Base-by-base conservation (phyloP, 129 eudicot species). In the Deinandra increscens region DNA sequence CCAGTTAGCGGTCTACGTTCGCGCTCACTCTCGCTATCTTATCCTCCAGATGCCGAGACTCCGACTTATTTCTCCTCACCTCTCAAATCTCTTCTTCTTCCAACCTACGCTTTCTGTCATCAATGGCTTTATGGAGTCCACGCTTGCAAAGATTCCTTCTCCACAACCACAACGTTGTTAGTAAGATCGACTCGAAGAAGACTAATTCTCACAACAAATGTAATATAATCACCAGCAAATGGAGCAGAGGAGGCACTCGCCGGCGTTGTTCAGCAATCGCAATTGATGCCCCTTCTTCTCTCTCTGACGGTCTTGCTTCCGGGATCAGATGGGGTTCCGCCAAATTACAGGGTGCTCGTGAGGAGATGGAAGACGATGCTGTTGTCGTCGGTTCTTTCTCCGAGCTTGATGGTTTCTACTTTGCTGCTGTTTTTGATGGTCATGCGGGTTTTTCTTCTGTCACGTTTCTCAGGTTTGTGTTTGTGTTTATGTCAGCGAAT, bases 321-420 rank as follows among this genome's bases (percentile, higher is more conserved):
- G 85, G 95, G 23, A 84, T 92, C 75, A 72, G 85, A 78, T 93
- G 97, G 99, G 99, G 99, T 0, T 79, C 87, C 13, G 80, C 91
- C 13, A 80, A 83, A 60, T 60, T 89, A 53, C 96, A 93, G 74
- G 99, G 99, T 44, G 88, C 86, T 9, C 91, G 97, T 6, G 96
- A 94, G 38, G 99, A 94, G 78, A 94, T 94, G 99, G 97, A 94
- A 75, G 99, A 94, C 44, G 99, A 89, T 82, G 83, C 76, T 67
- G 82, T 93, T 6, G 76, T 94, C 70, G 70, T 83, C 56, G 74
- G 66, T 43, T 44, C 91, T n/a, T 38, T 69, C 7, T 23, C 58
- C 69, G 82, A 65, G 18, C 84, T 82, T 71, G 73, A 73, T 4
- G 97, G 89, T 6, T 94, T 94, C 70, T 65, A 79, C 56, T 94